Base-by-base conservation (phyloP, 2,329 filamentous ascomycete genomes). In the Exophiala aquamarina region DNA sequence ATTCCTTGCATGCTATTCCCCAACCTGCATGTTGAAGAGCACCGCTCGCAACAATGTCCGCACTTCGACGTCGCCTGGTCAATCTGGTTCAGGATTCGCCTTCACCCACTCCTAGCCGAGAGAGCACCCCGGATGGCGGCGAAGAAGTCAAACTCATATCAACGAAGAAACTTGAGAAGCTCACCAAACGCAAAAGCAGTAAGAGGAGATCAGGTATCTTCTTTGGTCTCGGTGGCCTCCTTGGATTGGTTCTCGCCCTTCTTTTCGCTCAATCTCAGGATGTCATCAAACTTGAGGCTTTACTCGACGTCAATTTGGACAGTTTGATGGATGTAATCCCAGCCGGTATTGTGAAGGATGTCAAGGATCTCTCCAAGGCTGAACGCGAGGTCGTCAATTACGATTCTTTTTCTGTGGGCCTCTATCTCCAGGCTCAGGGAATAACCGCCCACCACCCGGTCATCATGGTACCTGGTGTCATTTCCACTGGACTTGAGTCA, bases 391-490 rank as follows among this genome's bases (percentile, higher is more conserved):
- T 89, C 34, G 85, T 95, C 55, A 87, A 86, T 61, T 95, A 95
- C 69, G 93, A 98, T 71, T 88, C 91, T 4, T 98, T 98, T 63
- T 82, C 90, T 1, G 87, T 97, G 37, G 94, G 93, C 4, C 71
- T 93, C 21, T 87, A 94, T 61, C 85, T 91, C 15, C 83, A 83
- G 31, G 73, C 83, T 3, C 87, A 96, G 65, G 94, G 94, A 1
- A 77, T 97, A 14, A 68, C 78, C 38, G 92, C 88, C 13, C 79
- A 87, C 49, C 90, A 96, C 60, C 89, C 93, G 1, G 84, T 98
- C 52, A 87, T 98, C 55, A 97, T 98, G 92, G 84, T 98, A 8
- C 93, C 93, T 0, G 93, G 93, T 3, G 93, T 98, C 49, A 98
- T 98, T 58, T 97, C 93, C 0, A 97, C 93, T 0, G 93, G 93